Conservation (phyloP, 2,329 filamentous ascomycete genomes). For the Trichoderma cornu-damae region DNA sequence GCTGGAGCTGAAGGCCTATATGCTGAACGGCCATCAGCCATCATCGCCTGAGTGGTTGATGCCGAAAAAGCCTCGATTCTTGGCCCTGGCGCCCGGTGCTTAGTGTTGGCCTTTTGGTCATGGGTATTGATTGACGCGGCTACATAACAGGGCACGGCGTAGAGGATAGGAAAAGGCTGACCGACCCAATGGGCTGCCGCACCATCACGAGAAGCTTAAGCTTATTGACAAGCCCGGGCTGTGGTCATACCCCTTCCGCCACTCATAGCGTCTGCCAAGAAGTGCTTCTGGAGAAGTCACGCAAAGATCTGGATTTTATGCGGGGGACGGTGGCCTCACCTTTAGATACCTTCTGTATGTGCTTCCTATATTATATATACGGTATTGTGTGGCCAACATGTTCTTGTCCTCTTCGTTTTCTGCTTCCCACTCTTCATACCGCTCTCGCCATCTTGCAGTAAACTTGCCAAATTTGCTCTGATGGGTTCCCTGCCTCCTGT, state of each 20-base stretch:
- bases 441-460: neutral
- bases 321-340: neutral
- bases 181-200: neutral
- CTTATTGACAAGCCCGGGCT: conserved; percentile 2
- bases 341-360: neutral
- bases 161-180: too few species aligned
- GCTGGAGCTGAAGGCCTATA: neutral
- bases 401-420: neutral
- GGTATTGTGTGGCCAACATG: too few species aligned
- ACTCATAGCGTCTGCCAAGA: neutral
- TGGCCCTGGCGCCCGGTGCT: neutral
- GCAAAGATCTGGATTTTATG: neutral
- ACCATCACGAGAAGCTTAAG: conserved; percentile 2
- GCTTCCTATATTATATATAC: neutral
- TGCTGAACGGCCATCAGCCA: neutral
- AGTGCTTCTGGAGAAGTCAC: neutral
- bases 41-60: conserved; percentile 7
- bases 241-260: conserved; percentile 5
- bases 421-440: neutral
- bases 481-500: conserved; percentile 10
- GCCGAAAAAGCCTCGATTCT: neutral
- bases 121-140: neutral
- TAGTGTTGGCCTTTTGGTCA: neutral
- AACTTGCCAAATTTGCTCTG: neutral
- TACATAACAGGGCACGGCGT: too few species aligned